Percentiles rank a stretch among this genome's conserved stretches.
Evolutionary conservation across 192 early-diverging fungal species (phyloP).

Genomic region (Rhizoclosmatium sp.): DNA sequence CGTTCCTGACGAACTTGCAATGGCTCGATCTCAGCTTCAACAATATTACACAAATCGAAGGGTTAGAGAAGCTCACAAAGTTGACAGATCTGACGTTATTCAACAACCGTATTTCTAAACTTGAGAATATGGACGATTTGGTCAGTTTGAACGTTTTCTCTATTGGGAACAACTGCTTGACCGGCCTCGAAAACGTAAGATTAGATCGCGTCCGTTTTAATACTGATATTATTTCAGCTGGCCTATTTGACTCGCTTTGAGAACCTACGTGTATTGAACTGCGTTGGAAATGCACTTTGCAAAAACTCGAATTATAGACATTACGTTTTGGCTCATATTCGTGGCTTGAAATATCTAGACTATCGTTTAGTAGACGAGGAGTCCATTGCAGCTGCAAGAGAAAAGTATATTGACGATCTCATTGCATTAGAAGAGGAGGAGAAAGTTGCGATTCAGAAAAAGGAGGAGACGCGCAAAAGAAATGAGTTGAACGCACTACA

Average conservation of each 20-base stretch:
- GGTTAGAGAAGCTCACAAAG: constrained; percentile 59
- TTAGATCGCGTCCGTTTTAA: neutral
- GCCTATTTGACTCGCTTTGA: constrained; percentile 63
- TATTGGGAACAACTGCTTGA: constrained; percentile 66
- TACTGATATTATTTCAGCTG: constrained; percentile 43
- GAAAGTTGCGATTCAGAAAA: constrained; percentile 55
- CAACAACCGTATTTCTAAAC: constrained; percentile 68
- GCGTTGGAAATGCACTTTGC: constrained; percentile 60
- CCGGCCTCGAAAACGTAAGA: constrained; percentile 59
- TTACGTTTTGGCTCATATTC: constrained; percentile 65
- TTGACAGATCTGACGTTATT: constrained; percentile 70
- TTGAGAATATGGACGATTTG: constrained; percentile 67
- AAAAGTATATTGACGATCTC: constrained; percentile 69
- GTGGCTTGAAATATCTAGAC: constrained; percentile 66
- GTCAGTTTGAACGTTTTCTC: constrained; percentile 65
- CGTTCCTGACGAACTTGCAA: constrained; percentile 62
- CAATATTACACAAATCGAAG: constrained; percentile 70
- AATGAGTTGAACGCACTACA: constrained; percentile 52
- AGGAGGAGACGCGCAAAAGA: constrained; percentile 47
- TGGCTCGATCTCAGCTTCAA: constrained; percentile 74
- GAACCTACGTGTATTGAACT: constrained; percentile 62
- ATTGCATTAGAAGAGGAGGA: constrained; percentile 72
- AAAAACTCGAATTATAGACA: constrained; percentile 65
- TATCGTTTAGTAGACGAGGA: constrained; percentile 67
- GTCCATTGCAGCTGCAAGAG: constrained; percentile 57